These are phyloP conservation scores for Scalesia atractyloides DNA, from an alignment of 129 eudicot genomes.

Conservation along the genomic window DNA sequence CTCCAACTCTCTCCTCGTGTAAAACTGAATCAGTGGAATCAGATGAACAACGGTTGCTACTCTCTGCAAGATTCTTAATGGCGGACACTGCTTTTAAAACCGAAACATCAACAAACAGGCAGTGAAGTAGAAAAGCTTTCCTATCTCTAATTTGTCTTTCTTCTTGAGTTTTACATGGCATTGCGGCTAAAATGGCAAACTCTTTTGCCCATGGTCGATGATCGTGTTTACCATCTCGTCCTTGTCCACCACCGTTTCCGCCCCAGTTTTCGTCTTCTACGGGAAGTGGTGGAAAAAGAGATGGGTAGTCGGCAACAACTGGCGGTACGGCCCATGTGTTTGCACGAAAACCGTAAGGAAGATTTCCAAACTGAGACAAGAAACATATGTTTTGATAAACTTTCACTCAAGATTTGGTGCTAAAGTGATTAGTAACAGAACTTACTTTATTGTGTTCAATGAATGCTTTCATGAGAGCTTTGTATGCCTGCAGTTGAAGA, in stretches of 20 bases:
- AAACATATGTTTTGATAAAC: neutral
- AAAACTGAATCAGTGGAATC: conserved; percentile 25
- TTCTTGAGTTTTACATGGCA: conserved; percentile 97
- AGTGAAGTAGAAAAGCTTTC: conserved; percentile 92
- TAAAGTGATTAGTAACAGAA: conserved; percentile 12
- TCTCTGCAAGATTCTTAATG: conserved; percentile 52
- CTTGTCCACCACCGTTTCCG: conserved; percentile 97
- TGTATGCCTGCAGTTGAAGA: conserved; percentile 70
- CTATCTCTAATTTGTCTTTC: conserved; percentile 91
- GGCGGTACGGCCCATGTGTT: conserved; percentile 97
- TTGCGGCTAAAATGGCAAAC: conserved; percentile 78
- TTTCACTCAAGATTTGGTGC: conserved; percentile 8
- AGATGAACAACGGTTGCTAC: conserved; percentile 22
- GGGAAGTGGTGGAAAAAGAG: conserved; percentile 86
- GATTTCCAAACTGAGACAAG: conserved; percentile 86
- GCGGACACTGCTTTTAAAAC: conserved; percentile 81
- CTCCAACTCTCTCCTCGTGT: conserved; percentile 80
- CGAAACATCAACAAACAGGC: conserved; percentile 89
- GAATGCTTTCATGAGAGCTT: conserved; percentile 95
- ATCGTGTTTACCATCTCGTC: conserved; percentile 77
- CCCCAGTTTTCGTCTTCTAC: conserved; percentile 96
- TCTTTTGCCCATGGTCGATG: conserved; percentile 83
- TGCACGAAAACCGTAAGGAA: conserved; percentile 94
- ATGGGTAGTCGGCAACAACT: conserved; percentile 73
- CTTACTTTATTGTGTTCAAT: conserved; percentile 90